Base-by-base conservation (phyloP, 495 filamentous ascomycete genomes). In the Cryomyces minteri region DNA sequence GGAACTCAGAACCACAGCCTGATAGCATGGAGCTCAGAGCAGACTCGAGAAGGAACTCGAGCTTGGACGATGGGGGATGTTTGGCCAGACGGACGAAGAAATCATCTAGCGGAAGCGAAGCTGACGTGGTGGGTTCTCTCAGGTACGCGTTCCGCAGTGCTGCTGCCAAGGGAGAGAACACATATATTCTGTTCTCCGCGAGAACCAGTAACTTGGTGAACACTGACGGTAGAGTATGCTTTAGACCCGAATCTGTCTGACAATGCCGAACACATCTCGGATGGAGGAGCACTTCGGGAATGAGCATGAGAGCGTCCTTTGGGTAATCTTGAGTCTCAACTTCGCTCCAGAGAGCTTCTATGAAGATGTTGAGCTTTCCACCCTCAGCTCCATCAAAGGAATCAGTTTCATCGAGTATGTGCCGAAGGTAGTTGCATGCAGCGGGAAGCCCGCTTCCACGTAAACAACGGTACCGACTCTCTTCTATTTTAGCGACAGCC, bases 1-100 rank as follows among this genome's bases (percentile, higher is more conserved):
- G 1, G 18, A 25, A 25, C 1, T 25, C 18, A 25, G 18, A 25
- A 25, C 18, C 18, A 25, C 18, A 25, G 18, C 18, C 18, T 25
- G 18, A 25, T 25, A 25, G 18, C 18, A 25, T 25, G 18, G 18
- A 25, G 18, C 18, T 47, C 3, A 52, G 45, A 10, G 51, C 51
- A 10, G 51, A 53, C 50, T 67, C 63, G 31, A 64, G 52, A n/a
- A 54, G 44, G n/a, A 64, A 56, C n/a, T 67, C 64, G 4, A 47
- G 40, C 34, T 56, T 55, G 1, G 58, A 49, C 10, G 37, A n/a
- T 9, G 63, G 61, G 7, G 61, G 56, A 32, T 49, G 14, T 32
- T 64, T 47, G 5, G 56, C 49, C 39, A 63, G 54, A 5, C 41
- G 40, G 9, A 58, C 14, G 9, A 65, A 31, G 39, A 59, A 47